Percentiles rank a stretch among this genome's conserved stretches.
Conservation (phyloP, 495 filamentous ascomycete species). For the Neurospora sp. region DNA sequence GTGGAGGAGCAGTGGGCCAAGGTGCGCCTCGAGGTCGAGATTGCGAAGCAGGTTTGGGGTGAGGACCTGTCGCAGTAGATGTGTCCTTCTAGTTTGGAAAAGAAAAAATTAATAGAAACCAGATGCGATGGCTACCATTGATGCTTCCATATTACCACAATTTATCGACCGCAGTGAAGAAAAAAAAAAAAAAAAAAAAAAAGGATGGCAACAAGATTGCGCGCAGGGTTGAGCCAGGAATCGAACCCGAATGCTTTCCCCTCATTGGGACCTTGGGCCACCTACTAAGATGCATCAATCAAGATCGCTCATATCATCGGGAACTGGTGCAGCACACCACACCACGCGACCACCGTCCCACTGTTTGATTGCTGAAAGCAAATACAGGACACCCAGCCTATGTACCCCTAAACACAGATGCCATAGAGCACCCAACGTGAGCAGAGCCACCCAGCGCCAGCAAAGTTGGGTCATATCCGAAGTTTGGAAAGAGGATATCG, state of each 20-base stretch:
- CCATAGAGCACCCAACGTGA: neutral
- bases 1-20: slow-evolving; percentile 51
- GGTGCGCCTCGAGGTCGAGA: slow-evolving; percentile 33
- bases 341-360: neutral
- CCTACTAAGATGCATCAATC: neutral
- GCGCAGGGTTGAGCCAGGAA: neutral
- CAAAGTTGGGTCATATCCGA: neutral
- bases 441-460: neutral
- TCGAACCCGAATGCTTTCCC: neutral
- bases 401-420: neutral
- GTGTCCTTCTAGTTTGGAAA: neutral
- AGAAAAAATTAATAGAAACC: neutral
- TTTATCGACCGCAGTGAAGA: too few relatives aligned
- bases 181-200: too few relatives aligned
- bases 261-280: neutral
- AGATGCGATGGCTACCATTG: neutral
- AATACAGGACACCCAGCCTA: neutral
- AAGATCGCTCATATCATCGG: neutral
- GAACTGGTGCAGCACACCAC: neutral
- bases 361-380: neutral
- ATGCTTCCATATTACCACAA: neutral
- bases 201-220: neutral
- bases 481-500: neutral
- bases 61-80: slow-evolving; percentile 29
- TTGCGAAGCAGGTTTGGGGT: slow-evolving; percentile 41